Base-by-base conservation (phyloP, 306 rosid species). In the Calophaca sinica region DNA sequence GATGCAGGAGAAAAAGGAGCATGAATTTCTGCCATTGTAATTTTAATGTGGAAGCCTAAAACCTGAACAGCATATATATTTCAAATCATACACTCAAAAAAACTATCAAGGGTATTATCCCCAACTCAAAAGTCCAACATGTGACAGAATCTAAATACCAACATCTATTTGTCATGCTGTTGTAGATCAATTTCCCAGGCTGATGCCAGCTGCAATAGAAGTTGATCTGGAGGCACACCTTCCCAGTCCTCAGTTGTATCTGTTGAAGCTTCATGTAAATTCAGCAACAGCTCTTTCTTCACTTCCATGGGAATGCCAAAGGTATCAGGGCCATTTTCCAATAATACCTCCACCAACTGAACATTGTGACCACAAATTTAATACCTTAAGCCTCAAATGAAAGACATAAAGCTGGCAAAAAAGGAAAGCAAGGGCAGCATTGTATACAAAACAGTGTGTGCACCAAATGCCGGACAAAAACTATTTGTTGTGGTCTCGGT, bases 241-340 rank as follows among this genome's bases (percentile, higher is more conserved):
- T 94, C 99, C 97, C 99, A 92, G 52, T 88, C 96, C 80, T 91
- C 98, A 9, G 90, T 82, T 33, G 86, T 80, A 71, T 90, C 96
- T 81, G 86, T 83, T 20, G 96, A 89, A 79, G 96, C 93, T 81
- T 94, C 98, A 57, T 91, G 88, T 68, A 94, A 83, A 83, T 88
- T 94, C 80, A 89, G 79, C 44, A 94, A 63, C 44, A 94, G 75
- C 79, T 90, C 93, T 77, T 89, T 90, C 96, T 87, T 94, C 64
- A 86, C 73, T 67, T 94, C 97, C 88, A 86, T 73, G 28, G 96
- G 90, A 81, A 92, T 70, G 55, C 96, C 90, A 55, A 91, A 86
- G 67, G 85, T 79, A 62, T 90, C 90, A 4, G 93, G 69, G 44
- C 99, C 99, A 74, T 87, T 87, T 62, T 91, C 97, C 79, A 90